phyloP scores from a whole-genome alignment of 352 stramenopile genomes.

The Phytophthora nicotianae region DNA sequence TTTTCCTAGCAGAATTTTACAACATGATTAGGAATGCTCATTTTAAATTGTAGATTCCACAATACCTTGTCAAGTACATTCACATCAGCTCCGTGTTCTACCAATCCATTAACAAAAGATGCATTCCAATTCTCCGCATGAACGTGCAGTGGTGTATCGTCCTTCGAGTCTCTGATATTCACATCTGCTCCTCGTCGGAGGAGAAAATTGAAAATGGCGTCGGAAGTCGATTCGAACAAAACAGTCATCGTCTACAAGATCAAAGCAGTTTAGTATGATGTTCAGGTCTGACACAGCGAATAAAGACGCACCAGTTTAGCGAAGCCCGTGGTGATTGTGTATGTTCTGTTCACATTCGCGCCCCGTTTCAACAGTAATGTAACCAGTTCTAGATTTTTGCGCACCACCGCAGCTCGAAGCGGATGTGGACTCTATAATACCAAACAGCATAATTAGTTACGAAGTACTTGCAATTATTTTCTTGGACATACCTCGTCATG shows the following conservation, averaged over 20 bases:
- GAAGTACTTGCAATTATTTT: too few relatives aligned
- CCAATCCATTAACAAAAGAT: slow-evolving; percentile 20
- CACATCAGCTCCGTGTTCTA: slow-evolving; percentile 31
- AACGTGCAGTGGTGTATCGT: slow-evolving; percentile 29
- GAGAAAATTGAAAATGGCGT: slow-evolving; percentile 21
- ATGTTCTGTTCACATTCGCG: slow-evolving; percentile 33
- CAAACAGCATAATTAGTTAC: not conserved
- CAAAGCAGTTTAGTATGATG: not conserved
- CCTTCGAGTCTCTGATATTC: slow-evolving; percentile 25
- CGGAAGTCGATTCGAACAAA: slow-evolving; percentile 32
- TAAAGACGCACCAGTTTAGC: slow-evolving; percentile 26
- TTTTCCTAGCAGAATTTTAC: slow-evolving; percentile 21
- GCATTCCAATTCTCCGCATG: slow-evolving; percentile 31
- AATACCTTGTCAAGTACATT: slow-evolving; percentile 28
- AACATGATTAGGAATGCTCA: not conserved
- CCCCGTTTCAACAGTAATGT: slow-evolving; percentile 30
- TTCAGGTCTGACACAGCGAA: not conserved
- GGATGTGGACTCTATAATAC: slow-evolving; percentile 24
- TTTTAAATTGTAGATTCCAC: not conserved
- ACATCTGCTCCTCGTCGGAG: slow-evolving; percentile 31
- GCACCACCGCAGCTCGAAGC: slow-evolving; percentile 34
- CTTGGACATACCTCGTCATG: slow-evolving; percentile 24
- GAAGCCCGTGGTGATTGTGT: slow-evolving; percentile 10
- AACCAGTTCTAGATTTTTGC: slow-evolving; percentile 28
- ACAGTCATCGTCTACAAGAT: slow-evolving; percentile 23